Conservation (phyloP, 139 green algal species). For the Chloropicon primus region DNA sequence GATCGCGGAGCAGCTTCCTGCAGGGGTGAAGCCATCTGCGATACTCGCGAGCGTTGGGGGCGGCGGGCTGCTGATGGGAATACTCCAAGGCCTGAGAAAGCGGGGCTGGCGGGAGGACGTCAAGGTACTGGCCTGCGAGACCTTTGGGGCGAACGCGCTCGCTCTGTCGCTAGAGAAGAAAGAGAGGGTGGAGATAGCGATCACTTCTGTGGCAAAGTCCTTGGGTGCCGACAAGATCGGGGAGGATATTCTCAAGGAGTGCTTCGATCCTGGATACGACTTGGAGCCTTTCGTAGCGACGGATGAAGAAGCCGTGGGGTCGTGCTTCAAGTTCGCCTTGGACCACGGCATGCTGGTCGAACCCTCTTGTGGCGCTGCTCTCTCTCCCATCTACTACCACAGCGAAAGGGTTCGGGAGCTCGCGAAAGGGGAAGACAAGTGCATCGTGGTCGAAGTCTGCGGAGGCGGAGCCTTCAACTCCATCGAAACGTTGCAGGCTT, state of each 20-base stretch:
- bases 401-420: background rate
- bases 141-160: constrained; percentile 18
- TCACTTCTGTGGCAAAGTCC: constrained; percentile 21
- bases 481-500: background rate
- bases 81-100: constrained; percentile 8
- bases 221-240: constrained; percentile 8
- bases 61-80: constrained; percentile 20
- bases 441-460: constrained; percentile 21
- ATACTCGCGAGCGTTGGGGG: constrained; percentile 20
- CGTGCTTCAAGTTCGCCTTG: constrained; percentile 7
- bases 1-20: constrained; percentile 1
- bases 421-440: background rate
- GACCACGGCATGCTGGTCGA: constrained; percentile 17
- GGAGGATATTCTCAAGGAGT: background rate
- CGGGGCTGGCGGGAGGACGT: constrained; percentile 10
- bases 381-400: constrained; percentile 9
- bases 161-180: constrained; percentile 4
- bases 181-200: constrained; percentile 7
- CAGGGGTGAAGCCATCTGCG: background rate
- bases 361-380: constrained; percentile 20
- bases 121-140: constrained; percentile 18
- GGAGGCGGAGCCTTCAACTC: constrained; percentile 8
- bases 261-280: background rate
- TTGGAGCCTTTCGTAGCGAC: background rate
- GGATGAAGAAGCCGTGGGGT: constrained; percentile 3